Conservation (phyloP, 2,329 filamentous ascomycete genomes). For the Teratosphaeria gauchensis region DNA sequence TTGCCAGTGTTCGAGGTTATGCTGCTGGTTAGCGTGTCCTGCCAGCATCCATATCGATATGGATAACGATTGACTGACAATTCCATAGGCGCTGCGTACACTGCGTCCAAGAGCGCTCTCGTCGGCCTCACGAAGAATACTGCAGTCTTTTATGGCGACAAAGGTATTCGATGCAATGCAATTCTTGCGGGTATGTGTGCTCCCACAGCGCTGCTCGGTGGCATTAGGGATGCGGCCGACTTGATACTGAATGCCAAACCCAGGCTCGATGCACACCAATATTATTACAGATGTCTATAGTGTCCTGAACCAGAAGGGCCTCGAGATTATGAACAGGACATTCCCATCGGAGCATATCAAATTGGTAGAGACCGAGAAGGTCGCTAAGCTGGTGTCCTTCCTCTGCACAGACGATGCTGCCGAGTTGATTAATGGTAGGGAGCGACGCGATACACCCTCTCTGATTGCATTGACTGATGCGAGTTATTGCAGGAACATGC, state of each 20-base stretch:
- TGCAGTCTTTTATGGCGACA: constrained; percentile 44
- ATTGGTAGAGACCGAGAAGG: constrained; percentile 17
- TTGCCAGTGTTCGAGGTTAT: constrained; percentile 36
- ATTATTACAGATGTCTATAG: constrained; percentile 37
- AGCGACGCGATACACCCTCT: not conserved
- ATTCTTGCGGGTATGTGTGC: constrained; percentile 27
- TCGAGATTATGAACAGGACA: constrained; percentile 14
- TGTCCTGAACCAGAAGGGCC: constrained; percentile 22
- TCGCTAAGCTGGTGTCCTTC: constrained; percentile 26
- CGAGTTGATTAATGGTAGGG: constrained; percentile 23
- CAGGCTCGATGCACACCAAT: constrained; percentile 49
- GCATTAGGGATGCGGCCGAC: not conserved
- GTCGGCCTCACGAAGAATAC: constrained; percentile 49
- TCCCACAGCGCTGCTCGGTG: not conserved
- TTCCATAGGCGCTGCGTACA: constrained; percentile 26
- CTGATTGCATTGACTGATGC: not conserved
- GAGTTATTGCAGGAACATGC: constrained; percentile 8
- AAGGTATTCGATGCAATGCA: constrained; percentile 45
- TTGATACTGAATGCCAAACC: constrained; percentile 3
- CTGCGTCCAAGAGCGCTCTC: constrained; percentile 45
- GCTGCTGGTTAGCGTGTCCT: constrained; percentile 20
- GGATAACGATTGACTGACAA: constrained; percentile 1
- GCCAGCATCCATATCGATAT: constrained; percentile 13
- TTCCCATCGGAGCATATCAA: constrained; percentile 11
- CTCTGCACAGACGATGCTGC: constrained; percentile 23